Conservation (phyloP, 108 stramenopile species). For the Discostella pseudostelligera region DNA sequence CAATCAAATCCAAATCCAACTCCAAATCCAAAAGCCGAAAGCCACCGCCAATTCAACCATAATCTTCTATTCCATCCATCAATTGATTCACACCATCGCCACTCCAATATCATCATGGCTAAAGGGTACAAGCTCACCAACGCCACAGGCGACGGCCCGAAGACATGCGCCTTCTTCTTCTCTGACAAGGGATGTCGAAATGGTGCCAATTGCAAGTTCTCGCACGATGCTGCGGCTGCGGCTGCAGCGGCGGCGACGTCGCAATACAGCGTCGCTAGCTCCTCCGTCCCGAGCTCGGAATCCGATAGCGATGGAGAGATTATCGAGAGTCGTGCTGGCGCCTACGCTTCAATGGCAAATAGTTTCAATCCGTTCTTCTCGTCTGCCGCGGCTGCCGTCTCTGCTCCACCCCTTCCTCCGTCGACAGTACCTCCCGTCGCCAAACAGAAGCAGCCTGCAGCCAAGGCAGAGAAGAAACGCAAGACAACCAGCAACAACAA, state of each 20-base stretch:
- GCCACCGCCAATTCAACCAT: no score
- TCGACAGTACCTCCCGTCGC: constrained; percentile 15
- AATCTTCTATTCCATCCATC: constrained; percentile 5
- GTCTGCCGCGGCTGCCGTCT: neutral
- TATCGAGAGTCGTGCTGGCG: constrained; percentile 37
- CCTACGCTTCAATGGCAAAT: constrained; percentile 30
- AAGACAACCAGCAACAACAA: constrained; percentile 28
- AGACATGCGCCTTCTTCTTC: constrained; percentile 65
- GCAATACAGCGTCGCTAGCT: constrained; percentile 26
- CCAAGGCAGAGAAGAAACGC: constrained; percentile 25
- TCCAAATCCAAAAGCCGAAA: no score
- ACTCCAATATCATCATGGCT: constrained; percentile 40
- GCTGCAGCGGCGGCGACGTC: constrained; percentile 3
- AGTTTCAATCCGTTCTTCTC: constrained; percentile 3
- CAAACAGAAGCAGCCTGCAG: constrained; percentile 23
- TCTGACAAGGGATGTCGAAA: constrained; percentile 77
- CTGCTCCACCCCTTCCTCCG: constrained; percentile 15
- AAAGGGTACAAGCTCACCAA: constrained; percentile 74
- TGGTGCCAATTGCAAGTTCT: constrained; percentile 81
- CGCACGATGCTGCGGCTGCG: constrained; percentile 48
- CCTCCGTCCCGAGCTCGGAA: constrained; percentile 68
- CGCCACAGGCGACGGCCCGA: constrained; percentile 40
- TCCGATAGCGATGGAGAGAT: constrained; percentile 66
- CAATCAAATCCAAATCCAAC: no score
- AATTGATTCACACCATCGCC: constrained; percentile 6